These are phyloP conservation scores for Musa schizocarpa DNA, from an alignment of 176 grass and related monocot species.

Conservation along the genomic window DNA sequence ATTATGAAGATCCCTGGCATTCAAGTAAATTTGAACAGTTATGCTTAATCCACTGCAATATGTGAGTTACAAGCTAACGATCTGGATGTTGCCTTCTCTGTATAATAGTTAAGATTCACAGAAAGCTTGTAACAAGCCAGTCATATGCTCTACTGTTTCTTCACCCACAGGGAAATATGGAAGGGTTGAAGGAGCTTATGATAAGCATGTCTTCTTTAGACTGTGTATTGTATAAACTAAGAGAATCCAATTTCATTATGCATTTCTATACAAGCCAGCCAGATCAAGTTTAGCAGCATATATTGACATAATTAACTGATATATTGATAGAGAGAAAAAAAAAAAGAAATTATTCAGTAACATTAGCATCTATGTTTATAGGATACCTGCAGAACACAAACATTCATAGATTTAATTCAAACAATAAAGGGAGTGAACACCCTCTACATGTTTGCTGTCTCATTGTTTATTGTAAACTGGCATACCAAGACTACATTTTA, in stretches of 20 bases:
- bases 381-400: no score
- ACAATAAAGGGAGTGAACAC: no score
- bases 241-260: not conserved
- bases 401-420: no score
- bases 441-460: no score
- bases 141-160: not conserved
- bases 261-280: not conserved
- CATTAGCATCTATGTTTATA: no score
- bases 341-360: no score
- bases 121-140: not conserved
- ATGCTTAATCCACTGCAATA: not conserved
- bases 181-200: no score
- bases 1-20: conserved; percentile 88
- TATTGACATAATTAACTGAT: not conserved
- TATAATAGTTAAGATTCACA: not conserved
- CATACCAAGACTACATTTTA: not conserved
- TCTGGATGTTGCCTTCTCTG: not conserved
- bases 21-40: conserved; percentile 13
- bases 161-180: no score
- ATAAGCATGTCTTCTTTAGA: not conserved
- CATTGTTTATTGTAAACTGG: no score
- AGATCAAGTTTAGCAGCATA: not conserved
- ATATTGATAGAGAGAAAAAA: not conserved
- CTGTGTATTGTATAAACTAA: not conserved
- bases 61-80: not conserved